Percentiles rank a stretch among this genome's conserved stretches.
phyloP scores from a whole-genome alignment of 2,329 filamentous ascomycete species.

The Fusarium sp. region DNA sequence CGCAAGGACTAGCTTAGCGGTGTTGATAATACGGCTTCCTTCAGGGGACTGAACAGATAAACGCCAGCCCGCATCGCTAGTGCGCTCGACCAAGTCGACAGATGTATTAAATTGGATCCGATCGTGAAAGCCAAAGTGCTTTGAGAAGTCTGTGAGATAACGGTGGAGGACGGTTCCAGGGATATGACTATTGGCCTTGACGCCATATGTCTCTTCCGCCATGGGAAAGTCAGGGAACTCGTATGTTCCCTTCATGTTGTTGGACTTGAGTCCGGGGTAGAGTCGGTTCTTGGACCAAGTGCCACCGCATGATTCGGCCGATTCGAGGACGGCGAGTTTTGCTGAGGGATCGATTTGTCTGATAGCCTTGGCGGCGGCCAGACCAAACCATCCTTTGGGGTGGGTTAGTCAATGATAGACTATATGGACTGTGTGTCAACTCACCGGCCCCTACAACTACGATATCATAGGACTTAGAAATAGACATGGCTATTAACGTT shows the following conservation, averaged over 20 bases:
- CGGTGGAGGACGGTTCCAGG: conserved; percentile 55
- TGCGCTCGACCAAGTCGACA: conserved; percentile 61
- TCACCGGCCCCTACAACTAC: conserved; percentile 48
- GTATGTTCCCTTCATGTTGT: conserved; percentile 75
- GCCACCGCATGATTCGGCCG: conserved; percentile 67
- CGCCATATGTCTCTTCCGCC: conserved; percentile 61
- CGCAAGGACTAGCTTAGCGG: conserved; percentile 64
- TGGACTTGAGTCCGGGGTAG: conserved; percentile 73
- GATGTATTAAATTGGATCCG: conserved; percentile 66
- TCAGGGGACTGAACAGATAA: conserved; percentile 25
- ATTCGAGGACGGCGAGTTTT: conserved; percentile 67
- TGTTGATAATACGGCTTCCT: conserved; percentile 33
- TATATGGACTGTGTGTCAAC: neutral
- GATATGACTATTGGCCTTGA: conserved; percentile 55
- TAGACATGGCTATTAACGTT: conserved; percentile 10
- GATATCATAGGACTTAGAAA: conserved; percentile 42
- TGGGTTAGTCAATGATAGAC: neutral
- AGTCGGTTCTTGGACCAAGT: conserved; percentile 73
- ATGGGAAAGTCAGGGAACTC: conserved; percentile 77
- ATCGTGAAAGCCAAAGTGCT: conserved; percentile 64
- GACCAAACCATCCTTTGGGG: conserved; percentile 63
- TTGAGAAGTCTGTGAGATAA: conserved; percentile 57
- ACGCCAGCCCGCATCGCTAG: conserved; percentile 37
- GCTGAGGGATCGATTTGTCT: conserved; percentile 63
- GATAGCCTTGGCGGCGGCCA: conserved; percentile 68